A percentile compares a stretch with the other conserved stretches of the same genome.
Evolutionary conservation across 352 stramenopile species (phyloP).

Genomic region (Pythium dissimile): DNA sequence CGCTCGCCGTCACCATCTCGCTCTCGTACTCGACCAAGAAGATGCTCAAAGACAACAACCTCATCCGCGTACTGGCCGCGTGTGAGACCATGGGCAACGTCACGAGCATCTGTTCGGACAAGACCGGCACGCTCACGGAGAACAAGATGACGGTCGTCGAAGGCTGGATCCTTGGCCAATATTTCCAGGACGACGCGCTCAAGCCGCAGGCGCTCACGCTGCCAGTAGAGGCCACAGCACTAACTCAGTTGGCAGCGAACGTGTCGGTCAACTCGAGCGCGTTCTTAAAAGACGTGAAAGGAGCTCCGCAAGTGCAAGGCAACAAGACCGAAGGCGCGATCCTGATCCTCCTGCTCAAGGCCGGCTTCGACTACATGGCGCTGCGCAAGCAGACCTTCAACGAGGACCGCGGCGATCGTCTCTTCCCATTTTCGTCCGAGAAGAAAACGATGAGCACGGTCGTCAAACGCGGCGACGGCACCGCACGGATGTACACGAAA

Average conservation of each 20-base stretch:
- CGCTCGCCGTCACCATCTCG: slow-evolving; percentile 92
- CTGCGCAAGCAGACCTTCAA: slow-evolving; percentile 55
- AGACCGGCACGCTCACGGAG: slow-evolving; percentile 95
- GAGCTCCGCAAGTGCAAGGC: slow-evolving; percentile 43
- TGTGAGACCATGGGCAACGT: slow-evolving; percentile 97
- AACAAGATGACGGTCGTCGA: slow-evolving; percentile 98
- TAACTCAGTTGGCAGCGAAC: slow-evolving; percentile 47
- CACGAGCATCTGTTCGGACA: slow-evolving; percentile 96
- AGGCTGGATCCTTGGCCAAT: slow-evolving; percentile 72
- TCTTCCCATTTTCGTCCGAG: slow-evolving; percentile 80
- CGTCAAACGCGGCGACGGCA: slow-evolving; percentile 35
- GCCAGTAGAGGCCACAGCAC: slow-evolving; percentile 30
- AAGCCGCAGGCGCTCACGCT: slow-evolving; percentile 34
- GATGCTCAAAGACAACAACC: slow-evolving; percentile 98
- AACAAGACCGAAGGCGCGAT: slow-evolving; percentile 86
- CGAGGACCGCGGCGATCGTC: slow-evolving; percentile 44
- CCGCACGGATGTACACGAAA: slow-evolving; percentile 59
- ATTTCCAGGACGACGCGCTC: slow-evolving; percentile 49
- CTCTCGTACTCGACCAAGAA: slow-evolving; percentile 96
- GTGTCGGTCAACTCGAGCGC: slow-evolving; percentile 75
- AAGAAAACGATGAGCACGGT: slow-evolving; percentile 82
- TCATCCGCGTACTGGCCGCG: slow-evolving; percentile 96
- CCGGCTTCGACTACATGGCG: slow-evolving; percentile 53
- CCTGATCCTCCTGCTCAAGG: slow-evolving; percentile 64
- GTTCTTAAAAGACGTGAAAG: slow-evolving; percentile 55